These are phyloP conservation scores for Plantago coronopus DNA, from an alignment of 305 asterid genomes.

Conservation along the genomic window DNA sequence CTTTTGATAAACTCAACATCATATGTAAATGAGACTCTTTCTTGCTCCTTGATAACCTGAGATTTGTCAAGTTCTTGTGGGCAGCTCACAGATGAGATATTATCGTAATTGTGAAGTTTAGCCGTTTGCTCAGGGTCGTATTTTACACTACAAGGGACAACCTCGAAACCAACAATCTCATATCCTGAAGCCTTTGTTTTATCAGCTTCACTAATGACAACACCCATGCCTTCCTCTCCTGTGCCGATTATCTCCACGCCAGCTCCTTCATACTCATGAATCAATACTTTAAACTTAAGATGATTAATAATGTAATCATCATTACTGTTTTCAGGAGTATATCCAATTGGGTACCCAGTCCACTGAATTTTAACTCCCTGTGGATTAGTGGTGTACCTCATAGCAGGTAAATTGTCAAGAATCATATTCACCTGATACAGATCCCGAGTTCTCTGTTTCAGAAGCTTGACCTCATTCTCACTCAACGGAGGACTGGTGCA, in stretches of 20 bases:
- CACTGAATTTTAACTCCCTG: conserved; percentile 47
- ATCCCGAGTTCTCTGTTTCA: conserved; percentile 49
- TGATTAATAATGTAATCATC: conserved; percentile 55
- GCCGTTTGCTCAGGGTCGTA: conserved; percentile 41
- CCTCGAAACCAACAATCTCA: conserved; percentile 61
- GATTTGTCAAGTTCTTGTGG: conserved; percentile 41
- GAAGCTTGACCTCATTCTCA: conserved; percentile 45
- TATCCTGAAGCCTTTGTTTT: conserved; percentile 45
- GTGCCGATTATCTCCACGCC: conserved; percentile 49
- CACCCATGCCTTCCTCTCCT: conserved; percentile 56
- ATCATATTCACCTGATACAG: conserved; percentile 64
- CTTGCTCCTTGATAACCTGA: conserved; percentile 46
- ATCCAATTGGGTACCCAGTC: conserved; percentile 58
- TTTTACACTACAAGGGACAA: conserved; percentile 51
- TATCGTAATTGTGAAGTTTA: conserved; percentile 47
- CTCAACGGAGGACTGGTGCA: conserved; percentile 48
- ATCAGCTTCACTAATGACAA: conserved; percentile 40
- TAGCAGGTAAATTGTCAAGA: conserved; percentile 54
- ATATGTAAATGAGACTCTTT: conserved; percentile 47
- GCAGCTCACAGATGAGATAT: conserved; percentile 27
- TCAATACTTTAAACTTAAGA: conserved; percentile 44
- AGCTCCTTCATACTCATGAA: conserved; percentile 54
- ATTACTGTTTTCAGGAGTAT: conserved; percentile 35
- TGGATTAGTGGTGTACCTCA: conserved; percentile 45
- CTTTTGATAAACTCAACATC: conserved; percentile 53